Evolutionary conservation across 2,329 filamentous ascomycete genomes (phyloP), one percentile per base, ranked within the genome.

Genomic region (Alternaria arborescens): DNA sequence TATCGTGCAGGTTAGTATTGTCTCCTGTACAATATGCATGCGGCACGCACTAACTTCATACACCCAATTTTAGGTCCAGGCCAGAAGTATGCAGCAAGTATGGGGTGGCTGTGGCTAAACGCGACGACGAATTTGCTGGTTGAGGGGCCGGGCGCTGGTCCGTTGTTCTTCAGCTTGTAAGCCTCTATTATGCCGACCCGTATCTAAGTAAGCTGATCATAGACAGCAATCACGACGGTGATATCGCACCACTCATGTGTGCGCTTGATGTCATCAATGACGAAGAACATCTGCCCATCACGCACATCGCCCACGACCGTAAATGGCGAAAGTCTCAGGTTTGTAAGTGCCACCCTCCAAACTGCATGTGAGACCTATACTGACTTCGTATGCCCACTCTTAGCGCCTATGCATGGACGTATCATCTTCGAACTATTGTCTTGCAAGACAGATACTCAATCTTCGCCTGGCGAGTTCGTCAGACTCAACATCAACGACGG

Each of bases 91-190:
- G 82, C 81, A 3, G 78, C 79, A 6, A 77, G 80, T 1, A 85
- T 88, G 84, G 86, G 86, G 3, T 85, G 81, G 82, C 71, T 87
- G 10, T 88, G 84, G 83, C 66, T 88, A 46, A 86, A 88, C 70
- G 85, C 85, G 4, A 88, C 85, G 32, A 36, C 14, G 32, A 36
- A 36, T 36, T 16, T 36, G 12, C 32, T 36, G 14, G 66, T 75
- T 5, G 71, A 82, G 40, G 82, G 84, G 0, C 78, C 79, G 3
- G 41, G 42, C 8, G 71, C 74, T 7, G 85, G 84, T 3, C 75
- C 78, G 2, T 69, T 87, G 16, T 88, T 86, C 69, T 83, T 88
- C 65, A 87, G 83, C 69, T 88, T 88, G 83, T 85, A 66, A 69
- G 72, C 55, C 5, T 10, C 26, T 10, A 4, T 22, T 22, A 18